Base-by-base conservation (phyloP, 257 asterid genomes). In the Anisodus tanguticus region DNA sequence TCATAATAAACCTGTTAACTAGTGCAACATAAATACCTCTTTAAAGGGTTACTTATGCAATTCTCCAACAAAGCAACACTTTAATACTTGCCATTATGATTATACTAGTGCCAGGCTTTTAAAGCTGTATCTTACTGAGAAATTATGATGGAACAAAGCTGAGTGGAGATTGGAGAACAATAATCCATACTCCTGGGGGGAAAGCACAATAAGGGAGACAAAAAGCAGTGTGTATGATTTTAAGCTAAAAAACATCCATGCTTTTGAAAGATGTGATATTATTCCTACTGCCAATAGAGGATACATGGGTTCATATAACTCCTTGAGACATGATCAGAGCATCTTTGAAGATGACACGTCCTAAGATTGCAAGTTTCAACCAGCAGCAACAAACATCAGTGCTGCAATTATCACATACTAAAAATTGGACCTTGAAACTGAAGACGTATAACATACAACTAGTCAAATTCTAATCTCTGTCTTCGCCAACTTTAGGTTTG, bases 401-500 rank as follows among this genome's bases (percentile, higher is more conserved):
- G 13, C 49, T 77, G 64, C 62, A 53, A 26, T 7, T 31, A 10
- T 53, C 64, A 49, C 62, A 12, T 49, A 53, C 62, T 54, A 51
- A 77, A 8, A 53, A 53, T 8, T n/a, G 53, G 31, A 31, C 53
- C 15, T 53, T 53, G 10, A 5, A 77, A 35, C 51, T 77, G 64
- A 53, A 31, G 31, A 6, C 8, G 47, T 12, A 76, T 37, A 51
- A 76, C 22, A 51, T 51, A 37, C 19, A 76, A 51, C 82, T 31
- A 31, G 31, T 31, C 47, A 1, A 49, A 54, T 77, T 26, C 64
- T 77, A 53, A 26, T 54, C 82, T 49, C 2, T 77, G 49, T 84
- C 88, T 87, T 89, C 89, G 35, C 85, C 90, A 57, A 17, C 84
- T 45, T 82, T 31, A 37, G 77, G 60, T 0, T 69, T 82, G 67